These are phyloP conservation scores for Quercus robur DNA, from an alignment of 306 rosid genomes.

Conservation along the genomic window DNA sequence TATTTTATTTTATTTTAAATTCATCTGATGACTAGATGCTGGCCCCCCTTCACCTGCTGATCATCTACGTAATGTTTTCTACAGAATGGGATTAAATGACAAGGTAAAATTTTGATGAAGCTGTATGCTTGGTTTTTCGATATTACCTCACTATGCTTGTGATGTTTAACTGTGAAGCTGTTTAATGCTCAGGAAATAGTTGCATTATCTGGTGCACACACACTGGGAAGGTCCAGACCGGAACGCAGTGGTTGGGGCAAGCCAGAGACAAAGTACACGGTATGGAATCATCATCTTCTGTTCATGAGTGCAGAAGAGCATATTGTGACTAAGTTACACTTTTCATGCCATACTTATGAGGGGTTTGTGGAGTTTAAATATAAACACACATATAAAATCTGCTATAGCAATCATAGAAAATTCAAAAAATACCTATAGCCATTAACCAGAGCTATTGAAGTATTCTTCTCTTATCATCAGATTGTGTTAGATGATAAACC, in stretches of 20 bases:
- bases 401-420: not conserved
- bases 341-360: not conserved
- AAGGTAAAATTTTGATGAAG: conserved; percentile 44
- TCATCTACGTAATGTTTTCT: conserved; percentile 89
- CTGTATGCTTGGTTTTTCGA: not conserved
- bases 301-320: not conserved
- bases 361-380: not conserved
- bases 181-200: conserved; percentile 79
- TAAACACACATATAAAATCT: not conserved
- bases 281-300: conserved; percentile 30
- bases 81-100: conserved; percentile 90
- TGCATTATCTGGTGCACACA: conserved; percentile 96
- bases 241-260: conserved; percentile 99
- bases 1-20: not conserved
- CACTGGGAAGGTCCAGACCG: conserved; percentile 90
- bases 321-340: not conserved
- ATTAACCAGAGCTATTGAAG: not conserved
- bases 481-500: not conserved
- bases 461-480: not conserved
- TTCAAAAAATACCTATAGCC: not conserved
- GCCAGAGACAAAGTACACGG: conserved; percentile 94
- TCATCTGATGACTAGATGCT: conserved; percentile 50
- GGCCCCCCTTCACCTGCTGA: conserved; percentile 97
- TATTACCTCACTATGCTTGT: conserved; percentile 2
- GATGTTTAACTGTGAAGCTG: conserved; percentile 23